Evolutionary conservation across 179 eudicot species (phyloP).

Genomic region (Vitellaria paradoxa): DNA sequence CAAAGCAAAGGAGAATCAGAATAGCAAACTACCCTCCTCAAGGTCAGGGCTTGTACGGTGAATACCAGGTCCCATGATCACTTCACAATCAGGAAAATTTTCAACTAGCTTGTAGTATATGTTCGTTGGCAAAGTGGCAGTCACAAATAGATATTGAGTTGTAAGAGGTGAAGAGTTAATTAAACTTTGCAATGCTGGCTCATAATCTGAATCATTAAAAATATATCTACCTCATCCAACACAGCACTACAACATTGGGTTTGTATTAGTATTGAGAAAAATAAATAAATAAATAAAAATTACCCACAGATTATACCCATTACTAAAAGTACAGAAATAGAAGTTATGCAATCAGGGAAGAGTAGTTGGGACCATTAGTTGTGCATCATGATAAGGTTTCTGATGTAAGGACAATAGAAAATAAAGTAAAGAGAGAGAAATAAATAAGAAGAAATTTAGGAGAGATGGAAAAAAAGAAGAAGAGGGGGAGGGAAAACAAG

Average conservation of each 20-base stretch:
- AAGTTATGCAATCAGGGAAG: not conserved
- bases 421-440: no score
- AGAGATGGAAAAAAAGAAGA: no score
- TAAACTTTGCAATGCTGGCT: slow-evolving; percentile 67
- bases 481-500: no score
- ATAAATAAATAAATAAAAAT: not conserved
- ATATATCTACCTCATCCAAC: no score
- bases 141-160: slow-evolving; percentile 89
- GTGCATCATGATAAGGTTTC: not conserved
- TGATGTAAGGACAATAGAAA: no score
- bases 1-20: slow-evolving; percentile 10
- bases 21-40: slow-evolving; percentile 64
- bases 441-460: no score
- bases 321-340: not conserved
- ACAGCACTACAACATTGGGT: slow-evolving; percentile 52
- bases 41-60: slow-evolving; percentile 90
- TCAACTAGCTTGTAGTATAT: slow-evolving; percentile 84
- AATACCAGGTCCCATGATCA: slow-evolving; percentile 93
- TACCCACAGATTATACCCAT: no score
- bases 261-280: slow-evolving; percentile 8
- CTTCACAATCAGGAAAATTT: slow-evolving; percentile 85
- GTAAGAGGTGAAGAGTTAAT: slow-evolving; percentile 61
- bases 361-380: not conserved
- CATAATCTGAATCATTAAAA: slow-evolving; percentile 59
- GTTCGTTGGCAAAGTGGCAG: slow-evolving; percentile 87